phyloP scores from a whole-genome alignment of 108 stramenopile genomes.

The Fragilariopsis cylindrus region DNA sequence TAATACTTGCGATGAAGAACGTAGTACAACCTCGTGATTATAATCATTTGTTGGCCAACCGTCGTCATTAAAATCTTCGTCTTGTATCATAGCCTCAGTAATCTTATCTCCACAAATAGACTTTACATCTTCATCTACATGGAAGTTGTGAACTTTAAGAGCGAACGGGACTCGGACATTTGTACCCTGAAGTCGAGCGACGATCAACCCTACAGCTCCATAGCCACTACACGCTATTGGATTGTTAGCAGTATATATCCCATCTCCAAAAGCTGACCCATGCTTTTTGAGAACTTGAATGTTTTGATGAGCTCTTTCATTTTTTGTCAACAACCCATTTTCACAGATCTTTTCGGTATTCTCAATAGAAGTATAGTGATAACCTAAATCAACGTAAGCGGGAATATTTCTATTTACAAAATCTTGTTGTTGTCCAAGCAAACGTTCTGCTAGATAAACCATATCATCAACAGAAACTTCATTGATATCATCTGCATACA shows the following conservation, averaged over 20 bases:
- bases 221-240: constrained; percentile 30
- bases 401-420: neutral
- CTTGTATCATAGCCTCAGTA: neutral
- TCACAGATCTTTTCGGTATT: neutral
- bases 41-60: neutral
- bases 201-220: constrained; percentile 42
- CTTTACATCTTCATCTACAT: neutral
- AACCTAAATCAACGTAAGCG: neutral
- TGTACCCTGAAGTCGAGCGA: neutral
- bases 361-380: neutral
- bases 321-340: neutral
- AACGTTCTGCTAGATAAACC: neutral
- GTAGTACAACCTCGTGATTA: neutral
- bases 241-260: constrained; percentile 46
- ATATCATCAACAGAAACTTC: neutral
- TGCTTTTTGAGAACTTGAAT: too few species aligned
- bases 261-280: constrained; percentile 31
- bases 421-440: neutral
- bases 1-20: neutral
- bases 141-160: neutral
- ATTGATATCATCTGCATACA: neutral
- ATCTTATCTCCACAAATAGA: neutral
- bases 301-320: too few species aligned
- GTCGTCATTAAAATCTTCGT: too few species aligned
- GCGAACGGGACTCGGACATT: neutral